A percentile compares a stretch with the other conserved stretches of the same genome.
Conservation (phyloP, 2,329 filamentous ascomycete genomes). For the Paecilomyces sp. region DNA sequence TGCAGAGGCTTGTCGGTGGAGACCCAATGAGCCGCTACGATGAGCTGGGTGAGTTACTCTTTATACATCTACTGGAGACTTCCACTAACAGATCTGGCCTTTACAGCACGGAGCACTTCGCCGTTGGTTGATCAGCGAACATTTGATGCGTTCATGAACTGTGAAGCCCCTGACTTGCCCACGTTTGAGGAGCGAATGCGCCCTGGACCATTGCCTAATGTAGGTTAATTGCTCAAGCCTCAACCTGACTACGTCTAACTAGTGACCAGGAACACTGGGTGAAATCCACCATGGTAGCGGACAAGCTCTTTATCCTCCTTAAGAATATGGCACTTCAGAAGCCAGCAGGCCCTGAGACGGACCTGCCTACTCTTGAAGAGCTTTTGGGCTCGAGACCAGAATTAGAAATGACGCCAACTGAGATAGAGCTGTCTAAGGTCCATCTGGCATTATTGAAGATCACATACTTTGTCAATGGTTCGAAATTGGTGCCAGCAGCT, state of each 20-base stretch:
- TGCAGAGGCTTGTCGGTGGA: slow-evolving; percentile 33
- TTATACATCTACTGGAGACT: background rate
- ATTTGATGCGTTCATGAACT: slow-evolving; percentile 35
- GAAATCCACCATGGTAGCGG: slow-evolving; percentile 24
- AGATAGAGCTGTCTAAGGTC: slow-evolving; percentile 27
- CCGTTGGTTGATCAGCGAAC: slow-evolving; percentile 26
- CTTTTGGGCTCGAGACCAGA: slow-evolving; percentile 15
- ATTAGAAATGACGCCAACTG: slow-evolving; percentile 26
- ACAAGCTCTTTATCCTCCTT: slow-evolving; percentile 27
- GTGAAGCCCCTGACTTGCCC: slow-evolving; percentile 25
- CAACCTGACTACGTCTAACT: slow-evolving; percentile 12
- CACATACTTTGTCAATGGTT: slow-evolving; percentile 25
- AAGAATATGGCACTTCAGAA: slow-evolving; percentile 24
- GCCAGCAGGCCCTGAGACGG: slow-evolving; percentile 18
- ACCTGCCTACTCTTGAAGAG: slow-evolving; percentile 20
- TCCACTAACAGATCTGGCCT: background rate
- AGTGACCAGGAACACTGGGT: slow-evolving; percentile 26
- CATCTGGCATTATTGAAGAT: slow-evolving; percentile 26
- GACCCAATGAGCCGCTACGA: slow-evolving; percentile 27
- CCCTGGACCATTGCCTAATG: slow-evolving; percentile 30
- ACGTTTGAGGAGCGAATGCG: slow-evolving; percentile 32
- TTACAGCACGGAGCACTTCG: slow-evolving; percentile 22
- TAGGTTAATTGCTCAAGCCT: slow-evolving; percentile 12
- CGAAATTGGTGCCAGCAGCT: slow-evolving; percentile 20
- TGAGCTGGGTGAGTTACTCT: slow-evolving; percentile 26